Evolutionary conservation across 768 basidiomycete genomes (phyloP).

Genomic region (Strobilomyces echinocephalus): DNA sequence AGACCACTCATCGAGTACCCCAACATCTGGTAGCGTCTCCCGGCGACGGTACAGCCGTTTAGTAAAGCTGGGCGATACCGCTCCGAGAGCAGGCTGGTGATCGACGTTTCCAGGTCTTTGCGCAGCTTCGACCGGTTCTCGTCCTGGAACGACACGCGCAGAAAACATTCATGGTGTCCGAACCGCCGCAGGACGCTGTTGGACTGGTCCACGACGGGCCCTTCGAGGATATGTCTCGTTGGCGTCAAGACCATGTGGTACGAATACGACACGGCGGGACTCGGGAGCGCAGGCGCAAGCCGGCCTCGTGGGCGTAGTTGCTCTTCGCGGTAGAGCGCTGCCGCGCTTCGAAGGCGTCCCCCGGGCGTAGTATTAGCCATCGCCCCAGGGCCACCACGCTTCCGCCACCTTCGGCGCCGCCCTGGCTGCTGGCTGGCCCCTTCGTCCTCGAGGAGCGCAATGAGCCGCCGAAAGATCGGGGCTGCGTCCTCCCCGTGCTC

Average conservation of each 20-base stretch:
- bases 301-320: conserved; percentile 22
- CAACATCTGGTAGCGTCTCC: conserved; percentile 42
- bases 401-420: neutral
- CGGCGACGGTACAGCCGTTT: conserved; percentile 36
- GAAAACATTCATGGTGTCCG: conserved; percentile 36
- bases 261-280: conserved; percentile 26
- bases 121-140: conserved; percentile 39
- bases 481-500: conserved; percentile 12
- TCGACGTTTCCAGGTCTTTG: conserved; percentile 29
- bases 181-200: conserved; percentile 38
- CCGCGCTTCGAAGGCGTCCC: conserved; percentile 15
- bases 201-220: conserved; percentile 35
- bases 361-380: conserved; percentile 1
- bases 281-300: conserved; percentile 18
- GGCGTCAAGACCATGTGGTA: conserved; percentile 40
- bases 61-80: conserved; percentile 35
- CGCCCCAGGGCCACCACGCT: neutral
- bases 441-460: conserved; percentile 19
- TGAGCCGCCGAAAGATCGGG: conserved; percentile 23
- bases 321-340: conserved; percentile 19
- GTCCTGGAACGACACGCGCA: conserved; percentile 47
- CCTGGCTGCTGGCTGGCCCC: neutral
- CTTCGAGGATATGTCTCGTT: conserved; percentile 35
- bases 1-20: conserved; percentile 54
- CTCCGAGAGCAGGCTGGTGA: conserved; percentile 27